These are phyloP conservation scores for Claviceps digitariae DNA, from an alignment of 2,329 filamentous ascomycete genomes.

Conservation along the genomic window DNA sequence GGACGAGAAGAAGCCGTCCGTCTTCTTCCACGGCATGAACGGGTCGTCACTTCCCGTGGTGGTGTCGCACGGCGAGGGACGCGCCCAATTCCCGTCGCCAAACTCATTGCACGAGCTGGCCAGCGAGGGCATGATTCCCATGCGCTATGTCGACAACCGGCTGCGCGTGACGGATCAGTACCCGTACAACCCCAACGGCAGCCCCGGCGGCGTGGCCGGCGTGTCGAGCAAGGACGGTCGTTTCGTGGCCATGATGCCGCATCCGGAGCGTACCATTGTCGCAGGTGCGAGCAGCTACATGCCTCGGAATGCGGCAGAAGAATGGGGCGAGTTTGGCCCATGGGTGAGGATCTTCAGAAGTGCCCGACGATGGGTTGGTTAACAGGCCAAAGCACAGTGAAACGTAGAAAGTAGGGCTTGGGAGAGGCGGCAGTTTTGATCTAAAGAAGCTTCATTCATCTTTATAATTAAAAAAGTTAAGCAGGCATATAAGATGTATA, in stretches of 20 bases:
- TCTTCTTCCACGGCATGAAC: constrained; percentile 84
- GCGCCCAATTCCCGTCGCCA: constrained; percentile 53
- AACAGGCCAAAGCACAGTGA: constrained; percentile 7
- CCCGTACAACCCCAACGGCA: constrained; percentile 79
- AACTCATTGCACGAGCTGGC: constrained; percentile 41
- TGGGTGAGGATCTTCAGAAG: constrained; percentile 82
- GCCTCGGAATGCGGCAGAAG: constrained; percentile 40
- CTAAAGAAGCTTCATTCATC: too few species aligned
- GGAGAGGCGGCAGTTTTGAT: too few species aligned
- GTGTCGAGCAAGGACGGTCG: constrained; percentile 65
- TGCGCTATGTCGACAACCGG: constrained; percentile 77
- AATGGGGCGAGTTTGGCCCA: constrained; percentile 72
- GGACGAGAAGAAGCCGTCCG: constrained; percentile 42
- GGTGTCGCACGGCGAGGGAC: constrained; percentile 83
- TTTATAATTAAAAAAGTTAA: too few species aligned
- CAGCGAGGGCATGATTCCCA: constrained; percentile 54
- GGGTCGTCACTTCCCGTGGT: constrained; percentile 72
- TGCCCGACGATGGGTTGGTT: constrained; percentile 76
- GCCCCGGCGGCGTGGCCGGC: constrained; percentile 66
- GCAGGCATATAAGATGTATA: too few species aligned
- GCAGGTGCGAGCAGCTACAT: constrained; percentile 65
- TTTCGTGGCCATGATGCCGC: constrained; percentile 83
- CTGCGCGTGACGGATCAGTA: constrained; percentile 65
- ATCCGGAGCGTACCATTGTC: constrained; percentile 81
- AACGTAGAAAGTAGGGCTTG: too few species aligned